A percentile compares a stretch with the other conserved stretches of the same genome.
Evolutionary conservation across 148 eudicot genomes (phyloP).

Genomic region (Heliosperma pusillum): DNA sequence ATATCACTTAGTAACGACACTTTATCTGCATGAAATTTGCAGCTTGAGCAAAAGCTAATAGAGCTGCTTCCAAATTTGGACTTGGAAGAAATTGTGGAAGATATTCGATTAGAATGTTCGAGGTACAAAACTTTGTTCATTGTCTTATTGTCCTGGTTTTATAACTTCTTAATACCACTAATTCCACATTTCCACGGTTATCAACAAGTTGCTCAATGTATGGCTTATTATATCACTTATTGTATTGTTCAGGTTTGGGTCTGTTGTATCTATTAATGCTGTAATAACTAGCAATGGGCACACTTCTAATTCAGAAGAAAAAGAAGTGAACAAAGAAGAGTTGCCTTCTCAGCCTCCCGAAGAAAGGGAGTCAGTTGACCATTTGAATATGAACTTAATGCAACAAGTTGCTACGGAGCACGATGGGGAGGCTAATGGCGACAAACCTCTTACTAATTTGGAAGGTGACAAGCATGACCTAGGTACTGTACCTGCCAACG

Average conservation of each 20-base stretch:
- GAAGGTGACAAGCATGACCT: slow-evolving; percentile 22
- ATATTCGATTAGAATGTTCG: slow-evolving; percentile 78
- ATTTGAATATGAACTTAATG: slow-evolving; percentile 21
- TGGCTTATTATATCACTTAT: slow-evolving; percentile 7
- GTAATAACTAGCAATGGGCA: slow-evolving; percentile 32
- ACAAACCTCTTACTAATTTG: slow-evolving; percentile 22
- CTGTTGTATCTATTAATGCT: slow-evolving; percentile 60
- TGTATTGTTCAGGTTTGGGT: slow-evolving; percentile 68
- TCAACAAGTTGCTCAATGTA: neutral
- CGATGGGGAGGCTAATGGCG: slow-evolving; percentile 19
- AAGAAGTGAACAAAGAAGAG: slow-evolving; percentile 19
- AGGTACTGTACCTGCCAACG: slow-evolving; percentile 7
- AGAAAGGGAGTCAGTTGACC: slow-evolving; percentile 19
- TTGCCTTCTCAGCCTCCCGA: slow-evolving; percentile 20
- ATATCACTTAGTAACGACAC: neutral
- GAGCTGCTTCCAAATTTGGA: slow-evolving; percentile 56
- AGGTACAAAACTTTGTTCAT: slow-evolving; percentile 42
- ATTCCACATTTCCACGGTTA: neutral
- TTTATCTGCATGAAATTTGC: neutral
- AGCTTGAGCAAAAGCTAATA: slow-evolving; percentile 54
- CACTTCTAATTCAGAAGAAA: slow-evolving; percentile 24
- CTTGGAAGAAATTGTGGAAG: slow-evolving; percentile 78
- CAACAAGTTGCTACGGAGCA: slow-evolving; percentile 23
- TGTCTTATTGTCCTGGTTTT: neutral
- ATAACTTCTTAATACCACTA: neutral